A percentile compares a stretch with the other conserved stretches of the same genome.
Conservation (phyloP, 805 yeast genomes). For the Ogataea trehalophila region DNA sequence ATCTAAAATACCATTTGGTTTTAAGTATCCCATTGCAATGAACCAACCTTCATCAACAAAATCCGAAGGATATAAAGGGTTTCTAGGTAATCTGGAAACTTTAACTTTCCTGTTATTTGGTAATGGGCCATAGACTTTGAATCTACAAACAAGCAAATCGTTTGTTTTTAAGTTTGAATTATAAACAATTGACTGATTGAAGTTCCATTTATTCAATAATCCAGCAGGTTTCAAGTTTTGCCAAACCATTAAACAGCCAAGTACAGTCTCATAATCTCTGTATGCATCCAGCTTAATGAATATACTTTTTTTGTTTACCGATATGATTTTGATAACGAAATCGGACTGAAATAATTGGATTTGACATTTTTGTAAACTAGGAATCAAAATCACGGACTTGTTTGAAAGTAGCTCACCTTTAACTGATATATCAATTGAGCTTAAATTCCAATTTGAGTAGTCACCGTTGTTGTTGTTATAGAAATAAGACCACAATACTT, state of each 20-base stretch:
- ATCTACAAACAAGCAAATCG: conserved; percentile 53
- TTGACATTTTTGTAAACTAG: conserved; percentile 27
- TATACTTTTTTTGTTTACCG: conserved; percentile 32
- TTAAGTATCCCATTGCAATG: conserved; percentile 63
- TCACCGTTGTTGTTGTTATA: conserved; percentile 4
- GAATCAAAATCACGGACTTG: conserved; percentile 17
- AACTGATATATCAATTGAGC: conserved; percentile 21
- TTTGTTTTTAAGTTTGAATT: conserved; percentile 20
- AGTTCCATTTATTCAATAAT: conserved; percentile 44
- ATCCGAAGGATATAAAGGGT: conserved; percentile 18
- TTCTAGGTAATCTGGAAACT: conserved; percentile 16
- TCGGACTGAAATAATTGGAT: conserved; percentile 18
- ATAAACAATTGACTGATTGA: conserved; percentile 27
- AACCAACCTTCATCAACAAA: conserved; percentile 59
- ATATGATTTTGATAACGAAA: conserved; percentile 39
- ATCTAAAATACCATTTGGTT: conserved; percentile 58
- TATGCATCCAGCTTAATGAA: conserved; percentile 31
- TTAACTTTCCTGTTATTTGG: conserved; percentile 38
- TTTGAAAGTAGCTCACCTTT: conserved; percentile 24
- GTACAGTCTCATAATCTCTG: conserved; percentile 34
- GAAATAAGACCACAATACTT: conserved; percentile 22
- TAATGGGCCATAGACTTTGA: conserved; percentile 61
- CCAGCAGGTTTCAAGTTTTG: conserved; percentile 44
- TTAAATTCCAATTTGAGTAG: conserved; percentile 17
- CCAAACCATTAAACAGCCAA: conserved; percentile 44